phyloP scores from a whole-genome alignment of 148 eudicot genomes.

The Fagopyrum tataricum region DNA sequence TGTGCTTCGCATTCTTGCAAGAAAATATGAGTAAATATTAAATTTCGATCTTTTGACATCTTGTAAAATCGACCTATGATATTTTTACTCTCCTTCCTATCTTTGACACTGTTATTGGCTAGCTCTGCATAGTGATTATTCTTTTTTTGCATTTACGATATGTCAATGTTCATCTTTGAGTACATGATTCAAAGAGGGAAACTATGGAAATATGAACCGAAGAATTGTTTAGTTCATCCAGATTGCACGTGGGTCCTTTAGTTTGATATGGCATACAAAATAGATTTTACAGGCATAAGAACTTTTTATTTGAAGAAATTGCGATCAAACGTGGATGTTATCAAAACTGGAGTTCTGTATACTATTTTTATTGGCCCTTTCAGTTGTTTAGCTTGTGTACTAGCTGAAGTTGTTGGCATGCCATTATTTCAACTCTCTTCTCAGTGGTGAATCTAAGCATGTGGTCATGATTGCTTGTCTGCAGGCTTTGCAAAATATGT shows the following conservation, averaged over 20 bases:
- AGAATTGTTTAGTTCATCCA: background rate
- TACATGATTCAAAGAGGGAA: background rate
- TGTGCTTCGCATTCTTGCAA: constrained; percentile 84
- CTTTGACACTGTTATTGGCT: background rate
- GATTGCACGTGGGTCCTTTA: background rate
- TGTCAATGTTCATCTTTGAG: background rate
- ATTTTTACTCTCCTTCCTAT: background rate
- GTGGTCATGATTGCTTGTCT: background rate
- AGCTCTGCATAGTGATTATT: background rate
- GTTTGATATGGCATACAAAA: background rate
- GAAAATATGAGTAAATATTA: constrained; percentile 82
- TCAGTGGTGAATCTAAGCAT: constrained; percentile 5
- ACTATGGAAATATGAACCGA: background rate
- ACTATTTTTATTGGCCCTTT: background rate
- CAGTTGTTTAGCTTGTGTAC: background rate
- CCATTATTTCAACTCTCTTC: background rate
- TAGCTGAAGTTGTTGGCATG: background rate
- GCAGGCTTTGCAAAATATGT: background rate
- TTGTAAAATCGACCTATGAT: constrained; percentile 5
- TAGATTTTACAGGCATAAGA: background rate
- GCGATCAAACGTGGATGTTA: background rate
- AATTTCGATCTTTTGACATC: background rate
- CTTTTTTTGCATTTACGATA: background rate
- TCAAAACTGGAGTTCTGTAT: background rate
- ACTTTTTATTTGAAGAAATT: background rate